phyloP scores from a whole-genome alignment of 257 asterid species.

The Solanum sejunctum region DNA sequence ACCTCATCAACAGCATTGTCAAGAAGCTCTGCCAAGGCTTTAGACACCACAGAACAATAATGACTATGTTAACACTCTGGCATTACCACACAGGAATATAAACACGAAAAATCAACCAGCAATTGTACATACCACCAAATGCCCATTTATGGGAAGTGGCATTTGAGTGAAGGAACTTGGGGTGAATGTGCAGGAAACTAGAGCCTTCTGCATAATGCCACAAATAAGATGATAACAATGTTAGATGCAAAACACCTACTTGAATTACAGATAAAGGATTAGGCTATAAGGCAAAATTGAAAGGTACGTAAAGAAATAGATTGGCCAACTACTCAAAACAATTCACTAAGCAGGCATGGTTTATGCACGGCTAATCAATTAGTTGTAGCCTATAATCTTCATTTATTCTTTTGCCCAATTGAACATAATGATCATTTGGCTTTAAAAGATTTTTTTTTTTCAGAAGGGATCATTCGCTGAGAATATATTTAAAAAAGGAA shows the following conservation, averaged over 20 bases:
- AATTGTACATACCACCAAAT: conserved; percentile 69
- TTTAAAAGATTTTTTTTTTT: neutral
- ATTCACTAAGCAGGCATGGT: neutral
- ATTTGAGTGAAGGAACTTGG: conserved; percentile 92
- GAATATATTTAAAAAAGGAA: neutral
- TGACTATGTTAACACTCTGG: neutral
- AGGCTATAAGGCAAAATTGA: neutral
- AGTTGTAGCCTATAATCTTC: neutral
- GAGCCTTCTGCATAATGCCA: conserved; percentile 53
- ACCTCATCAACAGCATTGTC: conserved; percentile 97
- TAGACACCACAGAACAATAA: conserved; percentile 10
- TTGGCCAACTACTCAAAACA: neutral
- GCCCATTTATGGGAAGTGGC: conserved; percentile 99
- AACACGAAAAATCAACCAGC: neutral
- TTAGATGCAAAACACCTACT: neutral
- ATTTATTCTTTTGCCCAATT: neutral
- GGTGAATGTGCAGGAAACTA: conserved; percentile 68
- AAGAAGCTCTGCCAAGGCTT: conserved; percentile 91
- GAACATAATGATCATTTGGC: neutral
- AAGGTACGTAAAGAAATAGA: neutral
- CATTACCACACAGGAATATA: neutral
- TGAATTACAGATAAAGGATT: neutral
- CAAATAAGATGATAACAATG: neutral
- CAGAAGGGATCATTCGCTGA: neutral
- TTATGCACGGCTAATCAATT: neutral